Evolutionary conservation across 257 asterid species (phyloP), one percentile per base, ranked within the genome.

Genomic region (Oldenlandia corymbosa): DNA sequence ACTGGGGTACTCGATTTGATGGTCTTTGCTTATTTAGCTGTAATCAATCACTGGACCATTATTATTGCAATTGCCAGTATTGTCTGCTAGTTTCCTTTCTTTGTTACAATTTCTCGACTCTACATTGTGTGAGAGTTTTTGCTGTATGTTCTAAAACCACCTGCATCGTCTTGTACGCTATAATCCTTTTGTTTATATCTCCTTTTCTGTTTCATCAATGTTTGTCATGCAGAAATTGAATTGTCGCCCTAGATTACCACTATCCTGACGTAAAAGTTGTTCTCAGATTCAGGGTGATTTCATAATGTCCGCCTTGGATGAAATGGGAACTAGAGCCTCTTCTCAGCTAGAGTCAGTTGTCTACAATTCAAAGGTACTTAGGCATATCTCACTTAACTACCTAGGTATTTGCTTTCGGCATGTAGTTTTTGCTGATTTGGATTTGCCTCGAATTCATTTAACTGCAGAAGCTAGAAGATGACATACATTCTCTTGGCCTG

Each of bases 381-480:
- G 20, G 23, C 37, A 14, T 28, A 31, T 20, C 5, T 28, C 24
- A 11, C 27, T 17, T 45, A 23, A 64, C 9, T 31, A 9, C 9
- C 9, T 34, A 34, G 6, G 43, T 5, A 39, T 1, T 39, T 39
- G 12, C 10, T 4, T 49, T 23, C 37, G 28, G 5, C 10, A 21
- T 23, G 11, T 2, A 16, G 53, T 64, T 46, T 30, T 13, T 37
- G 30, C 39, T 13, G 47, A 32, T 30, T 58, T 24, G 60, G 56
- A 62, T 58, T 63, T 69, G 21, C 32, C 17, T 59, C 54, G 14
- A 14, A 45, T 45, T 45, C 6, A 5, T 13, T 14, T 45, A 69
- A 60, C 67, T 73, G 85, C 82, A 86, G 95, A 77, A 83, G 73
- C 75, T 84, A 72, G 76, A 88, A 76, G 87, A 88, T 67, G 86